Evolutionary conservation across 108 stramenopile species (phyloP).

Genomic region (Discostella stelligeroides): DNA sequence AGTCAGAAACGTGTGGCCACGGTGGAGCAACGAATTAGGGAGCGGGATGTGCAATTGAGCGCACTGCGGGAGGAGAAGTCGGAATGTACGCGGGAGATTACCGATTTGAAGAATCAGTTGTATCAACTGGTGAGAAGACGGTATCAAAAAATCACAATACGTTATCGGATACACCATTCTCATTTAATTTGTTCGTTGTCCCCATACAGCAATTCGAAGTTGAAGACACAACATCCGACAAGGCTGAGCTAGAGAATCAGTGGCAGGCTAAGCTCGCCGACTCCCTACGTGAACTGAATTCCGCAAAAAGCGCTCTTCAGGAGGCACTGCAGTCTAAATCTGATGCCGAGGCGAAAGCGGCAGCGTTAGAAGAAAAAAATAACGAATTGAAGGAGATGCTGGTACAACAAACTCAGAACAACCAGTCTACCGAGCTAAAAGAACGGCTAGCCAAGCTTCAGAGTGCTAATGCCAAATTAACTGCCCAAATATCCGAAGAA

Average conservation of each 20-base stretch:
- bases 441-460: constrained; percentile 37
- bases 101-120: constrained; percentile 75
- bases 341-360: constrained; percentile 12
- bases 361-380: constrained; percentile 14
- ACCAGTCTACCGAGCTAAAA: background rate
- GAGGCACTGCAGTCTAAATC: constrained; percentile 10
- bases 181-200: background rate
- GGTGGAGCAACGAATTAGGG: constrained; percentile 52
- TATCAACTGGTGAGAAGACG: constrained; percentile 52
- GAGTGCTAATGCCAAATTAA: constrained; percentile 19
- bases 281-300: constrained; percentile 46
- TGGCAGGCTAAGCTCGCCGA: constrained; percentile 52
- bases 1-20: constrained; percentile 19
- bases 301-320: constrained; percentile 12
- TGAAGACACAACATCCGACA: constrained; percentile 63
- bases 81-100: constrained; percentile 59
- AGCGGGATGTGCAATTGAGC: constrained; percentile 58
- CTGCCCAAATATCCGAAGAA: background rate
- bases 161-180: background rate
- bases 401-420: background rate
- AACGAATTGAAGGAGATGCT: constrained; percentile 25
- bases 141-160: background rate
- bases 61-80: constrained; percentile 69
- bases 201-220: constrained; percentile 54
- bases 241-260: constrained; percentile 38